Evolutionary conservation across 495 filamentous ascomycete species (phyloP).

Genomic region (Annulohypoxylon nitens): DNA sequence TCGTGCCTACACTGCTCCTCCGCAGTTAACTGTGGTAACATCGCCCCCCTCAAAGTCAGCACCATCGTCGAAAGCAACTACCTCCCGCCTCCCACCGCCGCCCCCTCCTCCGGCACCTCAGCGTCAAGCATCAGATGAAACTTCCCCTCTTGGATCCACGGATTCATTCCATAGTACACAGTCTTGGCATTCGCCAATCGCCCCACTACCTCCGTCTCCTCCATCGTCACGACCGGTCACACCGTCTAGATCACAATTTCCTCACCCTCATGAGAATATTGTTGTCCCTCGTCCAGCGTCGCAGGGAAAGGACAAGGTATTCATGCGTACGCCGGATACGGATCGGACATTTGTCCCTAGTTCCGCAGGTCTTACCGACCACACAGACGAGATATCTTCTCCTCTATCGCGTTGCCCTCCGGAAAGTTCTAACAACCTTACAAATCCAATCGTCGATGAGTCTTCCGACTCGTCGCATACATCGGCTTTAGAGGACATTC

Average conservation of each 20-base stretch:
- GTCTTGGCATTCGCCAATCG: conserved; percentile 68
- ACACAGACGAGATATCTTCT: conserved; percentile 23
- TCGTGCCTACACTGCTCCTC: conserved; percentile 54
- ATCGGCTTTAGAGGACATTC: conserved; percentile 30
- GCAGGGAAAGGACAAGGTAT: conserved; percentile 55
- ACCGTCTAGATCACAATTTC: conserved; percentile 49
- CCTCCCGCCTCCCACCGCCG: conserved; percentile 21
- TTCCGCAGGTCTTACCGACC: conserved; percentile 28
- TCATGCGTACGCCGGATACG: conserved; percentile 58
- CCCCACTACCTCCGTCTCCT: conserved; percentile 63
- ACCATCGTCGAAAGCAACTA: conserved; percentile 6
- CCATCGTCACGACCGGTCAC: conserved; percentile 58
- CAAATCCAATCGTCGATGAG: conserved; percentile 1
- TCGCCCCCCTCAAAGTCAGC: conserved; percentile 50
- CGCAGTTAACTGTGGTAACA: conserved; percentile 52
- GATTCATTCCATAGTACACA: conserved; percentile 67
- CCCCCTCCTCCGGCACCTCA: conserved; percentile 27
- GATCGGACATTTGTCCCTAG: conserved; percentile 33
- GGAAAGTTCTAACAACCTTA: conserved; percentile 11
- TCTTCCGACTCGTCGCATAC: conserved; percentile 21
- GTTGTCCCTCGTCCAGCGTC: conserved; percentile 38
- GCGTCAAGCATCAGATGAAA: conserved; percentile 35
- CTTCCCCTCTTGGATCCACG: conserved; percentile 52
- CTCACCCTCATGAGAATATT: conserved; percentile 54
- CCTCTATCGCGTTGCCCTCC: conserved; percentile 23